Conservation (phyloP, 768 basidiomycete genomes). For the Exidia glandulosa region DNA sequence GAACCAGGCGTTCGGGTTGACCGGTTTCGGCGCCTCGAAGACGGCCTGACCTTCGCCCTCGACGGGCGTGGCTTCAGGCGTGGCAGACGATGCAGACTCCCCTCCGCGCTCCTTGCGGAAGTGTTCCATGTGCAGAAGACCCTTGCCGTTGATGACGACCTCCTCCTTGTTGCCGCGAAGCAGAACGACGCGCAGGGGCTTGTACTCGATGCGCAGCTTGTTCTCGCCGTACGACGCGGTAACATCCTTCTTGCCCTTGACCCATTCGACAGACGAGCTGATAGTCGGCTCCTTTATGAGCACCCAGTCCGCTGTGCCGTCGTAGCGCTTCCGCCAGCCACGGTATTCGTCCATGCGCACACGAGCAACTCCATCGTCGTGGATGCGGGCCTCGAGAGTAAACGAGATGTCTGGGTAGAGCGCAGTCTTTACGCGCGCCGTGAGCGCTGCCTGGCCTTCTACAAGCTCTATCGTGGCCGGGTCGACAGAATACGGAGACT, state of each 20-base stretch:
- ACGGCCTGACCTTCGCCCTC: conserved; percentile 12
- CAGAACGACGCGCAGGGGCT: conserved; percentile 67
- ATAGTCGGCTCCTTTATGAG: conserved; percentile 61
- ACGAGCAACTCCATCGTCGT: conserved; percentile 81
- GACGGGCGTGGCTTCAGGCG: conserved; percentile 7
- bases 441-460: conserved; percentile 41
- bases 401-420: conserved; percentile 82
- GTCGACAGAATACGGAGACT: conserved; percentile 78
- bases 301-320: conserved; percentile 88
- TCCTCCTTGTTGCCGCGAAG: conserved; percentile 68
- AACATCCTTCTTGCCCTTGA: conserved; percentile 49
- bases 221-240: conserved; percentile 55
- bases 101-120: conserved; percentile 47
- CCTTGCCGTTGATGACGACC: conserved; percentile 79
- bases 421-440: conserved; percentile 64
- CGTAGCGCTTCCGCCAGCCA: conserved; percentile 72
- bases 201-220: conserved; percentile 59
- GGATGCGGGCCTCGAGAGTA: conserved; percentile 69
- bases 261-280: conserved; percentile 53
- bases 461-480: conserved; percentile 40
- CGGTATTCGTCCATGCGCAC: conserved; percentile 85
- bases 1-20: conserved; percentile 48
- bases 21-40: conserved; percentile 6
- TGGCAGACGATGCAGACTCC: conserved; percentile 5
- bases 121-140: conserved; percentile 96